Conservation (phyloP, 2,329 filamentous ascomycete genomes). For the Epichloe uncinata region DNA sequence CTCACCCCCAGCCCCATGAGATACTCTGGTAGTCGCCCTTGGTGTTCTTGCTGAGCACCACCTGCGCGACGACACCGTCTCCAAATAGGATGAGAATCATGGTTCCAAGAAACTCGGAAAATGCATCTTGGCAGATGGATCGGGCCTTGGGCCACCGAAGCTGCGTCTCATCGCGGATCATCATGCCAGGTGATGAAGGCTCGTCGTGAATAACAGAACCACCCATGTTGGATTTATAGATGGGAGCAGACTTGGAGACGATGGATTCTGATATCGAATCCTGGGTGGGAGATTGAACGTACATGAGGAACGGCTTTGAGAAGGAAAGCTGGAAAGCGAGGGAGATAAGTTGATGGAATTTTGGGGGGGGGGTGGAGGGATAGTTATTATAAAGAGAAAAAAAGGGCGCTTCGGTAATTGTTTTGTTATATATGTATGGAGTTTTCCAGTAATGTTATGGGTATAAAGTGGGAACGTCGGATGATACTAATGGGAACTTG, state of each 20-base stretch:
- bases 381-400: too few species aligned
- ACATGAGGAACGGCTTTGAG: slow-evolving; percentile 13
- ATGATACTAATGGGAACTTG: background rate
- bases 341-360: too few species aligned
- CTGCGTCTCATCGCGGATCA: slow-evolving; percentile 12
- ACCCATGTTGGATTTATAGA: slow-evolving; percentile 20
- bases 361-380: background rate
- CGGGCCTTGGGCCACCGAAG: slow-evolving; percentile 40
- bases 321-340: background rate
- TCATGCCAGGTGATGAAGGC: slow-evolving; percentile 8
- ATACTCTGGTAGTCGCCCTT: slow-evolving; percentile 38
- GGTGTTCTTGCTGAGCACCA: slow-evolving; percentile 38
- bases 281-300: slow-evolving; percentile 11
- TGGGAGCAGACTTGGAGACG: slow-evolving; percentile 17
- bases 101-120: slow-evolving; percentile 55
- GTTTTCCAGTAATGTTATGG: background rate
- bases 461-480: background rate
- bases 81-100: slow-evolving; percentile 58
- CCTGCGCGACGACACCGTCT: slow-evolving; percentile 58
- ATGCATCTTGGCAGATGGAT: slow-evolving; percentile 38
- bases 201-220: slow-evolving; percentile 10
- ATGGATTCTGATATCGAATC: slow-evolving; percentile 23
- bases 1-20: slow-evolving; percentile 37
- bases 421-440: background rate
- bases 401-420: background rate